Conservation (phyloP, 1,284 basidiomycete species). For the Malassezia equina region DNA sequence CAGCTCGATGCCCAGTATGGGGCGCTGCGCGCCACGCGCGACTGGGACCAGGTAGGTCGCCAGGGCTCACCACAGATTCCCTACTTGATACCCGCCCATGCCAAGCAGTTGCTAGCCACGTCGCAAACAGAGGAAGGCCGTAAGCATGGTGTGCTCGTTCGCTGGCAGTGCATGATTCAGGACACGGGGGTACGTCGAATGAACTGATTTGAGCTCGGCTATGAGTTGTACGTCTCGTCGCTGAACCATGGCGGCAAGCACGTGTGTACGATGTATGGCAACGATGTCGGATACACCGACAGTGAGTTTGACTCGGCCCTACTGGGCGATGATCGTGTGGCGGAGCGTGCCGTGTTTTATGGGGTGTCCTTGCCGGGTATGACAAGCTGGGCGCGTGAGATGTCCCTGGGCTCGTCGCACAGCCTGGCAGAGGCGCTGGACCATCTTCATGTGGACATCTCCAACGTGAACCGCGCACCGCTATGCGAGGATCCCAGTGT, state of each 20-base stretch:
- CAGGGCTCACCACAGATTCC: conserved; percentile 6
- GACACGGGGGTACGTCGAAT: conserved; percentile 9
- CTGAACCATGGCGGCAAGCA: neutral
- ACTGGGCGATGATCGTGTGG: neutral
- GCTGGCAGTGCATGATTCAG: conserved; percentile 17
- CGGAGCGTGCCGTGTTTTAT: conserved; percentile 9
- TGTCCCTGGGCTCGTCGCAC: neutral
- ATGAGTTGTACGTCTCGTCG: conserved; percentile 7
- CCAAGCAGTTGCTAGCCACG: neutral
- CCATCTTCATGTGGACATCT: neutral
- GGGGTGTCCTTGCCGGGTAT: conserved; percentile 8
- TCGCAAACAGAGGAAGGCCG: neutral
- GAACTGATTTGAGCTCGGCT: conserved; percentile 1
- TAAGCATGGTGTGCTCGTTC: conserved; percentile 8
- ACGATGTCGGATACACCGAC: neutral
- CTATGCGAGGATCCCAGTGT: conserved; percentile 2
- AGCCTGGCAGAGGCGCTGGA: neutral
- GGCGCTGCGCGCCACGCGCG: neutral
- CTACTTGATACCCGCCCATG: neutral
- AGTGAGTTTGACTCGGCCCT: neutral
- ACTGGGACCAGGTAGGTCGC: neutral
- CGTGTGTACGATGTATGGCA: conserved; percentile 10
- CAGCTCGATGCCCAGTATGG: neutral
- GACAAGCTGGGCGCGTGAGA: conserved; percentile 4
- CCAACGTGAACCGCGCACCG: neutral